A percentile compares a stretch with the other conserved stretches of the same genome.
These are phyloP conservation scores for Dinochytrium kinnereticum DNA, from an alignment of 371 early-diverging fungal species.

Conservation along the genomic window DNA sequence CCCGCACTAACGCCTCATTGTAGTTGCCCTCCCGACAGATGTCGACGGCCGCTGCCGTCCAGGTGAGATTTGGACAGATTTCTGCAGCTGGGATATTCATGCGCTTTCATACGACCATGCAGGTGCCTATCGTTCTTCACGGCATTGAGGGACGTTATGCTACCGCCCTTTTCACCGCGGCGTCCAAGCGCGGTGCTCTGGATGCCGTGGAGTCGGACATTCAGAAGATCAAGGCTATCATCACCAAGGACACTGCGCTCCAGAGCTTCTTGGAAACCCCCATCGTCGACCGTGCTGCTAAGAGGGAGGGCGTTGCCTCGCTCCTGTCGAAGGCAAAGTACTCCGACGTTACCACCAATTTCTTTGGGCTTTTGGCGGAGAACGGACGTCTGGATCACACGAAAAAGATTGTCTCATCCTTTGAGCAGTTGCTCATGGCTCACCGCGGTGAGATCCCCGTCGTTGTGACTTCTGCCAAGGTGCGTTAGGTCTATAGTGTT, in stretches of 20 bases:
- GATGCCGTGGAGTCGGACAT: slow-evolving; percentile 89
- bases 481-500: no score
- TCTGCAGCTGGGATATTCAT: neutral
- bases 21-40: neutral
- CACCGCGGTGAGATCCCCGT: slow-evolving; percentile 90
- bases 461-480: slow-evolving; percentile 88
- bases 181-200: slow-evolving; percentile 81
- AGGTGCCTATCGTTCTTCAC: slow-evolving; percentile 80
- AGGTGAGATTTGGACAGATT: neutral
- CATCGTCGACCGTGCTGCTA: slow-evolving; percentile 74
- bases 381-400: slow-evolving; percentile 92
- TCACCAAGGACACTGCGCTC: slow-evolving; percentile 77
- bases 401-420: slow-evolving; percentile 79
- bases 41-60: neutral
- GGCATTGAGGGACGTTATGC: slow-evolving; percentile 98
- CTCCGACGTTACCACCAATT: slow-evolving; percentile 83
- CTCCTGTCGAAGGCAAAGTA: slow-evolving; percentile 70
- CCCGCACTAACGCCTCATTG: no score
- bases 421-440: slow-evolving; percentile 85
- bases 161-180: slow-evolving; percentile 95
- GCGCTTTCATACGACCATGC: neutral
- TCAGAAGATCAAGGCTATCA: slow-evolving; percentile 64
- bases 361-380: slow-evolving; percentile 88
- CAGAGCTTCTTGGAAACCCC: slow-evolving; percentile 85
- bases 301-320: slow-evolving; percentile 75